Percentiles rank a stretch among this genome's conserved stretches.
Conservation (phyloP, 1,284 basidiomycete species). For the Porphyrellus sp. region DNA sequence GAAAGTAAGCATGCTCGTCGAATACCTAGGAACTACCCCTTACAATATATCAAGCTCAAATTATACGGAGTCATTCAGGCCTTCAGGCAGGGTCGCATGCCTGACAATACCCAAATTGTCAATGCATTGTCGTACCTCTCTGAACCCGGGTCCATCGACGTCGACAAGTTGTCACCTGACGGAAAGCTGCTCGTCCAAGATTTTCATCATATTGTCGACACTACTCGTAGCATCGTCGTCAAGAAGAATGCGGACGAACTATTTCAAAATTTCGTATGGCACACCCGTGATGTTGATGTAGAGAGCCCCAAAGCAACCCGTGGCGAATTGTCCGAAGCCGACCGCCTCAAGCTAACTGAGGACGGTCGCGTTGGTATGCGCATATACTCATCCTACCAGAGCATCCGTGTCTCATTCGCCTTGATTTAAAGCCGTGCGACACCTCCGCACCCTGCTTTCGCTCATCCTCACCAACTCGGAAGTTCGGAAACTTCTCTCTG, state of each 20-base stretch:
- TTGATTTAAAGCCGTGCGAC: constrained; percentile 58
- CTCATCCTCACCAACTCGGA: constrained; percentile 90
- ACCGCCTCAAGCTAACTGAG: constrained; percentile 52
- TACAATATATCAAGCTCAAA: constrained; percentile 43
- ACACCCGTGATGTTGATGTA: constrained; percentile 59
- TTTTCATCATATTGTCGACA: constrained; percentile 68
- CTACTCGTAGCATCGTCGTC: constrained; percentile 63
- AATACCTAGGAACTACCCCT: not conserved
- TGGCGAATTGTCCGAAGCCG: constrained; percentile 47
- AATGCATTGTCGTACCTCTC: constrained; percentile 66
- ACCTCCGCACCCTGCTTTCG: constrained; percentile 81
- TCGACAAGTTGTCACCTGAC: constrained; percentile 67
- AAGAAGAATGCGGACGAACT: constrained; percentile 90
- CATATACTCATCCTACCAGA: not conserved
- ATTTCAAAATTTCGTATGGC: constrained; percentile 83
- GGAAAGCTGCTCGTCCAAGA: constrained; percentile 78
- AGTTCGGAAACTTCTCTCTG: constrained; percentile 83
- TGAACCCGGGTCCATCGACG: constrained; percentile 64
- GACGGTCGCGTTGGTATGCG: constrained; percentile 60
- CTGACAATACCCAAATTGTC: constrained; percentile 80
- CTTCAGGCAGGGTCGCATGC: constrained; percentile 74
- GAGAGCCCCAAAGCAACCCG: constrained; percentile 43
- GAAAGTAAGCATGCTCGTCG: constrained; percentile 40
- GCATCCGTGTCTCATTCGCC: not conserved
- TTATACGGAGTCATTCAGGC: constrained; percentile 80